Base-by-base conservation (phyloP, 169 alveolate species). In the Neospora caninum region DNA sequence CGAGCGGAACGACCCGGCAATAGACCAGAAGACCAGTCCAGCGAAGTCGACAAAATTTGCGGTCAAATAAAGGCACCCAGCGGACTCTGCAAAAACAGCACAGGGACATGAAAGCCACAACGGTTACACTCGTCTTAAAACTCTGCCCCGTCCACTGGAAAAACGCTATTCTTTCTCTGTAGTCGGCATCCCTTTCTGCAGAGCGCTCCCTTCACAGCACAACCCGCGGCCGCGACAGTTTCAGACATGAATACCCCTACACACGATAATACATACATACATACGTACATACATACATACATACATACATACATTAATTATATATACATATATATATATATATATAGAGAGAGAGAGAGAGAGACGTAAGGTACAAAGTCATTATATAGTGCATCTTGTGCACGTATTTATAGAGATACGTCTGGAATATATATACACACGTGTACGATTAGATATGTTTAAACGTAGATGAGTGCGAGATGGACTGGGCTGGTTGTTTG, bases 21-120 rank as follows among this genome's bases (percentile, higher is more conserved):
- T 78, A 88, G 64, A 89, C 93, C n/a, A 89, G 45, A 13, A 89
- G 80, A 16, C 93, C 93, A 39, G 73, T 49, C 53, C 80, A 89
- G 20, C 88, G 86, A 10, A 69, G 67, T 54, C 36, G 43, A 22
- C 88, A 80, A 34, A 89, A 89, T n/a, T 43, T 39, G 22, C 53
- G 2, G 36, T 89, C 88, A 20, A 34, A 70, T 20, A 89, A 20
- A 67, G 93, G 73, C 43, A 89, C 73, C 93, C 93, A 89, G 22
- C 93, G 93, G n/a, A 89, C 41, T 70, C 93, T 89, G 88, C 39
- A 58, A 36, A 36, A 16, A 58, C 41, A n/a, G 64, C 22, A 39
- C 53, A 41, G 31, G 84, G 20, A 36, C 25, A 38, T 29, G 38
- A 36, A 13, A 36, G 58, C 4, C 45, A n/a, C 34, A 7, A 70